Evolutionary conservation across 345 rosid species (phyloP), one percentile per base, ranked within the genome.

Genomic region (Clausena lansium): DNA sequence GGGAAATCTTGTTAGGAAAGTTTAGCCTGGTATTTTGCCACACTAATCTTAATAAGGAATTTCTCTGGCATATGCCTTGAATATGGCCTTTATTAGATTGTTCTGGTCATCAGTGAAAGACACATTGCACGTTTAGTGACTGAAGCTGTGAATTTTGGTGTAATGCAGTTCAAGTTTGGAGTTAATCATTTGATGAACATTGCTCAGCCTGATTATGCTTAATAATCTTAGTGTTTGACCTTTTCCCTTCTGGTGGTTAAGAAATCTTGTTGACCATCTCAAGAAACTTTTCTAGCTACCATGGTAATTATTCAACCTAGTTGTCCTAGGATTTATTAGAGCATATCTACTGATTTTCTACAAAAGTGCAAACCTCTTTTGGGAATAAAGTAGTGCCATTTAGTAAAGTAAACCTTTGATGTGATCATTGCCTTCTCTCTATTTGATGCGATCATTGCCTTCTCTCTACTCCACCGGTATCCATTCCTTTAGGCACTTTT

Each of bases 381-480:
- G 38, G 52, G 35, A 76, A 76, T 76, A 75, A 76, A 77, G 77
- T 30, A 59, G 50, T 32, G 36, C 32, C 67, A 7, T 75, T 10
- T 38, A 36, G 33, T 45, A 64, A 70, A 70, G 47, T 30, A 70
- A 64, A 57, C n/a, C 22, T 45, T 41, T n/a, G 11, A n/a, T n/a
- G n/a, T n/a, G n/a, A n/a, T n/a, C n/a, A n/a, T n/a, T n/a, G n/a
- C n/a, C n/a, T n/a, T n/a, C n/a, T n/a, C n/a, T n/a, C n/a, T n/a
- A n/a, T n/a, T n/a, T n/a, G n/a, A 30, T 30, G 32, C 15, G 8
- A 7, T 58, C 32, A 32, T 15, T 67, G 58, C 58, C 76, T 65
- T 59, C 6, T 61, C 63, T 64, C 38, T 69, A 32, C 57, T 61
- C 17, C 41, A 59, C 69, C 65, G 78, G 76, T n/a, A 76, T 62